Base-by-base conservation (phyloP, 768 basidiomycete species). In the Arthromyces matolae region DNA sequence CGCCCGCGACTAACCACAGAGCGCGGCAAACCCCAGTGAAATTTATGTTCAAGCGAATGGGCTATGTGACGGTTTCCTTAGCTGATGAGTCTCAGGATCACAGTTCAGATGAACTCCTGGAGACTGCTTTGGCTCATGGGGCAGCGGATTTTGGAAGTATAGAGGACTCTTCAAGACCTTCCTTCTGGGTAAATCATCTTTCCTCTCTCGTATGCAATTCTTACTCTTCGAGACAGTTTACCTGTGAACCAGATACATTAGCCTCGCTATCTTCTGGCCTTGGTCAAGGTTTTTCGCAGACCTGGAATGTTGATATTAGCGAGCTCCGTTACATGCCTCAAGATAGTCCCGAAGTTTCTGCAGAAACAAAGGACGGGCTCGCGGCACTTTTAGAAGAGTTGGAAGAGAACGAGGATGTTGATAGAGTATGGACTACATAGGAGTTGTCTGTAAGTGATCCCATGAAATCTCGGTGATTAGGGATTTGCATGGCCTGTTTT, bases 401-500 rank as follows among this genome's bases (percentile, higher is more conserved):
- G 41, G 80, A 83, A 61, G 77, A 68, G 19, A 66, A 78, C 49
- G 79, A 78, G 44, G 84, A 86, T 57, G 77, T 76, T 10, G 64
- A 78, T 47, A 72, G 72, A 47, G 78, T 86, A 20, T 84, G 78
- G 69, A 82, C 81, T 36, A 80, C 73, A n/a, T n/a, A n/a, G n/a
- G n/a, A n/a, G n/a, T n/a, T n/a, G n/a, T n/a, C n/a, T n/a, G n/a
- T n/a, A n/a, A n/a, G n/a, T n/a, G n/a, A n/a, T n/a, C n/a, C 10
- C 3, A 22, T 3, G 22, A 12, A 27, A 2, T 12, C 12, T 7
- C 5, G 1, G 18, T 1, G 4, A 8, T 47, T 16, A 47, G 22
- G n/a, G n/a, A 32, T 19, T 7, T 13, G 31, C 5, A n/a, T 43
- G 22, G n/a, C n/a, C n/a, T n/a, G n/a, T n/a, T n/a, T n/a, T n/a